Evolutionary conservation across 192 early-diverging fungal genomes (phyloP), one percentile per base, ranked within the genome.

Genomic region (Thamnidium elegans): DNA sequence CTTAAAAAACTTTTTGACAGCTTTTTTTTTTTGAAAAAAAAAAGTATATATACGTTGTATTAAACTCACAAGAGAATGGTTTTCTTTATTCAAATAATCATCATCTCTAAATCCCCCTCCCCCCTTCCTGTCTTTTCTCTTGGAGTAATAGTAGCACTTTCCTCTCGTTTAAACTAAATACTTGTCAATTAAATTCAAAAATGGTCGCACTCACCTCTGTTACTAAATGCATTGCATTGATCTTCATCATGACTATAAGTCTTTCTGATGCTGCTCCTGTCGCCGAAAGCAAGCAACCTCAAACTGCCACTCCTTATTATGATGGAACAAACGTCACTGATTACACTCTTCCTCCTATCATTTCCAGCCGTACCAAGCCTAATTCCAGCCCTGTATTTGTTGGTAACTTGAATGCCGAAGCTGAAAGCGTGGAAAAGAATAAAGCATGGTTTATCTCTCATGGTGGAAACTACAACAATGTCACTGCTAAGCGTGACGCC

Each of bases 151-250:
- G 26, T 26, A 26, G 3, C 26, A 26, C 26, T 26, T 26, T 26
- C 26, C 26, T 26, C 26, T 26, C 26, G 26, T 26, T 26, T 26
- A 26, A 26, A 26, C 26, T 26, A 26, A 26, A 26, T 26, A 26
- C 26, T 26, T 26, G 26, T 26, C 26, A 26, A 26, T 26, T 26
- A 26, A 26, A 2, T 26, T 26, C 26, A 55, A 55, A 7, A 31
- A 55, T 55, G 54, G 54, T 55, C 15, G 4, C 15, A 17, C 15
- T 55, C 14, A 31, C n/a, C n/a, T 55, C 54, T n/a, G 31, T 31
- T 7, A 10, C 14, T 17, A 31, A 55, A 0, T 3, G 14, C 11
- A n/a, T 20, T 55, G 31, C 14, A 1, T 14, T 55, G 15, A 7
- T 6, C 30, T 17, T 17, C n/a, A n/a, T 55, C 5, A 31, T 34